Percentiles rank a stretch among this genome's conserved stretches.
These are phyloP conservation scores for Hymenoscyphus albidus DNA, from an alignment of 2,329 filamentous ascomycete genomes.

Conservation along the genomic window DNA sequence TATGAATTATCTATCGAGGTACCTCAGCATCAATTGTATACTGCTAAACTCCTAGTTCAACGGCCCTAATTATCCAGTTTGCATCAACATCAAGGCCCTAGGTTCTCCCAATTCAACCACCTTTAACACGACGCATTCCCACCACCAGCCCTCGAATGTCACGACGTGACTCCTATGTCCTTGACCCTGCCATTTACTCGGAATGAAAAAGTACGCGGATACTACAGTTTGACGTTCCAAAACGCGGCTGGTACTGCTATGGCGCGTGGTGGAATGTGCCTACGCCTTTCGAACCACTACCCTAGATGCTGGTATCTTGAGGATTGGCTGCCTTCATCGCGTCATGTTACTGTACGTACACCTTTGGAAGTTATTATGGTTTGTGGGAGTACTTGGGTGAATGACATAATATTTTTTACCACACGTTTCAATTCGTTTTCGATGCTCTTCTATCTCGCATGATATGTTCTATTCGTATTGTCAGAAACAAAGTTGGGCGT, in stretches of 20 bases:
- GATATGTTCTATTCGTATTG: too few relatives aligned
- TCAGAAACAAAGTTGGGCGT: too few relatives aligned
- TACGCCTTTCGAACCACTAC: too few relatives aligned
- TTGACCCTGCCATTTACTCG: neutral
- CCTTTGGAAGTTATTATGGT: too few relatives aligned
- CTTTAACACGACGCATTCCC: neutral
- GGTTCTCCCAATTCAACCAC: neutral
- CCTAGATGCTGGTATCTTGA: too few relatives aligned
- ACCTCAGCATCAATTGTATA: neutral
- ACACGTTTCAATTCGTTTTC: too few relatives aligned
- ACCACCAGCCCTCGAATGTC: neutral
- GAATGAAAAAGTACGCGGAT: neutral
- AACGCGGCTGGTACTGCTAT: neutral
- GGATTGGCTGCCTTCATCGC: too few relatives aligned
- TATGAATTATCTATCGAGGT: neutral
- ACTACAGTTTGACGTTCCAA: neutral
- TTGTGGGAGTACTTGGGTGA: too few relatives aligned
- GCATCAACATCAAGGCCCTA: neutral
- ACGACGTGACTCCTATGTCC: neutral
- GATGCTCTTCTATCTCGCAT: too few relatives aligned
- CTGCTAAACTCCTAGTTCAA: neutral
- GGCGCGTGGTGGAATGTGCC: neutral
- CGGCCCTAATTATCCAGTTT: neutral
- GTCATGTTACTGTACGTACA: too few relatives aligned
- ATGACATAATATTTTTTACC: too few relatives aligned